phyloP scores from a whole-genome alignment of 306 rosid genomes.

The Prinsepia uniflora region DNA sequence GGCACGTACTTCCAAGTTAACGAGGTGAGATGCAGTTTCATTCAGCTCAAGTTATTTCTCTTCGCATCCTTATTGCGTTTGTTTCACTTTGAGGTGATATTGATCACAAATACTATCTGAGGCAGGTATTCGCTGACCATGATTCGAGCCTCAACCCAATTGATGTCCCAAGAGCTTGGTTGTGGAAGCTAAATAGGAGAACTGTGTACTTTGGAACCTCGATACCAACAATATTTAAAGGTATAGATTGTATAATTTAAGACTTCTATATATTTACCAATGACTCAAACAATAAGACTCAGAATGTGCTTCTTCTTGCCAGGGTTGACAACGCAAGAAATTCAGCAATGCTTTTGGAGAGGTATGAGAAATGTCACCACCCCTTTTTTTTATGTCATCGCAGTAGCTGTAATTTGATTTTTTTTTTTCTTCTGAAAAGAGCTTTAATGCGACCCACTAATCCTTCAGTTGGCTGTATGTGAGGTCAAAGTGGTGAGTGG shows the following conservation, averaged over 20 bases:
- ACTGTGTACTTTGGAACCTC: slow-evolving; percentile 58
- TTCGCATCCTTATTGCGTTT: slow-evolving; percentile 16
- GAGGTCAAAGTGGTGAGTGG: background rate
- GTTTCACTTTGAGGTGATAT: slow-evolving; percentile 22
- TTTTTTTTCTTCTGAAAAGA: too few relatives aligned
- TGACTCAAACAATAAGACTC: slow-evolving; percentile 14
- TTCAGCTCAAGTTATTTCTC: slow-evolving; percentile 6
- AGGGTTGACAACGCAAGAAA: slow-evolving; percentile 79
- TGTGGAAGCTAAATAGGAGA: slow-evolving; percentile 50
- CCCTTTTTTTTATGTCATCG: background rate
- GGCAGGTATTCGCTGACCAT: slow-evolving; percentile 49
- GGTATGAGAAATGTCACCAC: slow-evolving; percentile 44
- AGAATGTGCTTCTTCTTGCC: slow-evolving; percentile 30
- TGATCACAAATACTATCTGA: slow-evolving; percentile 6
- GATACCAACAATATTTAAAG: slow-evolving; percentile 59
- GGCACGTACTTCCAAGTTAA: slow-evolving; percentile 98
- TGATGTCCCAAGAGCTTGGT: slow-evolving; percentile 44
- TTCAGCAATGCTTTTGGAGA: slow-evolving; percentile 92
- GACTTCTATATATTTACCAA: background rate
- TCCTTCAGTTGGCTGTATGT: background rate
- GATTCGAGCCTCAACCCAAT: slow-evolving; percentile 49
- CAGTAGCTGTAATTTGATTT: background rate
- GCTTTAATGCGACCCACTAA: background rate
- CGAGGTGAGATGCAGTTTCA: slow-evolving; percentile 49
- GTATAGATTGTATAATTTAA: slow-evolving; percentile 32